Percentiles rank a stretch among this genome's conserved stretches.
phyloP scores from a whole-genome alignment of 2,329 filamentous ascomycete species.

The Sordariomycetes sp. region DNA sequence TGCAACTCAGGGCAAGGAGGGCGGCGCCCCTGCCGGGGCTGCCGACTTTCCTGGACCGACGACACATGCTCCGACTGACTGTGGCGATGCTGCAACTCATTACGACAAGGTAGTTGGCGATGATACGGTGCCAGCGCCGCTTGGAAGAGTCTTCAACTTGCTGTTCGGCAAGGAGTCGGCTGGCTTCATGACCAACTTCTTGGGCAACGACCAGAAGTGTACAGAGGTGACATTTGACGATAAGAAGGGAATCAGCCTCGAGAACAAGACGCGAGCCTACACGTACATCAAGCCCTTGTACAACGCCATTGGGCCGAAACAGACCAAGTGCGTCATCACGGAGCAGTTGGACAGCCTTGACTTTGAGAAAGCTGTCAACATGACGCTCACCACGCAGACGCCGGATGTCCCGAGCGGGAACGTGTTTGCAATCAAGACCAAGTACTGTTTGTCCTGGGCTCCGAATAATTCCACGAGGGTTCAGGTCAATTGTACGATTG shows the following conservation, averaged over 20 bases:
- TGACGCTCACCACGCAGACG: slow-evolving; percentile 78
- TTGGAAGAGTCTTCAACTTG: slow-evolving; percentile 84
- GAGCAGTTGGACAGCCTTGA: slow-evolving; percentile 81
- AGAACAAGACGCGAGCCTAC: slow-evolving; percentile 66
- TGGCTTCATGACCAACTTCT: slow-evolving; percentile 77
- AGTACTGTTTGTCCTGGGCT: slow-evolving; percentile 90
- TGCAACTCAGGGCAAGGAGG: slow-evolving; percentile 2
- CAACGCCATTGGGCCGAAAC: slow-evolving; percentile 76
- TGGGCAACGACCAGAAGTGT: slow-evolving; percentile 81
- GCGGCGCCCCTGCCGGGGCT: slow-evolving; percentile 20
- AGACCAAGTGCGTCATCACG: slow-evolving; percentile 88
- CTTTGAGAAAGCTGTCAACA: slow-evolving; percentile 74
- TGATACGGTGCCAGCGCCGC: slow-evolving; percentile 74
- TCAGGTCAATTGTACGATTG: slow-evolving; percentile 80
- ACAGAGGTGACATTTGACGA: slow-evolving; percentile 81
- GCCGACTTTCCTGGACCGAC: slow-evolving; percentile 78
- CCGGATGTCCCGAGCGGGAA: slow-evolving; percentile 94
- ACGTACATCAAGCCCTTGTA: slow-evolving; percentile 88
- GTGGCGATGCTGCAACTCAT: slow-evolving; percentile 67
- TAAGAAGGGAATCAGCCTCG: slow-evolving; percentile 65
- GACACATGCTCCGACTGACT: slow-evolving; percentile 76
- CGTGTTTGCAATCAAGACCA: slow-evolving; percentile 84
- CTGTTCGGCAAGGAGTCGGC: slow-evolving; percentile 77
- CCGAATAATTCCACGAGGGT: slow-evolving; percentile 78
- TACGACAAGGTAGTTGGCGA: slow-evolving; percentile 82